These are phyloP conservation scores for Ceratocystis harringtonii DNA, from an alignment of 2,329 filamentous ascomycete genomes.

Conservation along the genomic window DNA sequence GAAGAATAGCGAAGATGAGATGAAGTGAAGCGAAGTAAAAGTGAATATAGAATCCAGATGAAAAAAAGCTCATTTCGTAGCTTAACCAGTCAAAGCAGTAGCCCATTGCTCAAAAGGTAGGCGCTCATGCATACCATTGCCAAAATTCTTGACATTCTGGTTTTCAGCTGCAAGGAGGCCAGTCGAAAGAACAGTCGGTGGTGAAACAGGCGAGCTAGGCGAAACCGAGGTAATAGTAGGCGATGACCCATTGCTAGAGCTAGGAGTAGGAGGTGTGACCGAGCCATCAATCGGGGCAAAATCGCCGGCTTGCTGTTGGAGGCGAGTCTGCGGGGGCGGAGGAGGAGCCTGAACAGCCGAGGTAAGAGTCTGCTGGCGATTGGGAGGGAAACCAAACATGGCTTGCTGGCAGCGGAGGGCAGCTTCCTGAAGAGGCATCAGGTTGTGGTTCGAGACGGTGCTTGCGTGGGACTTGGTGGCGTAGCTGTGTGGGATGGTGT, in stretches of 20 bases:
- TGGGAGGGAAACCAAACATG: slow-evolving; percentile 17
- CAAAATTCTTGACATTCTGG: slow-evolving; percentile 10
- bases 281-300: slow-evolving; percentile 16
- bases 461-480: slow-evolving; percentile 22
- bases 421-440: slow-evolving; percentile 26
- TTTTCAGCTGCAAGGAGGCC: slow-evolving; percentile 2
- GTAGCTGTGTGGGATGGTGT: not conserved
- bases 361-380: slow-evolving; percentile 15
- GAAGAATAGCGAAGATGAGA: not conserved
- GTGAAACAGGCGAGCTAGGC: slow-evolving; percentile 32
- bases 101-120: slow-evolving; percentile 11
- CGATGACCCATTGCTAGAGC: slow-evolving; percentile 22
- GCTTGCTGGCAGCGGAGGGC: slow-evolving; percentile 19
- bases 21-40: not conserved
- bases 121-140: slow-evolving; percentile 14
- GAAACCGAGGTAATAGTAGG: slow-evolving; percentile 30
- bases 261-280: slow-evolving; percentile 22
- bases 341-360: not conserved
- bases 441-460: slow-evolving; percentile 31
- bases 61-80: not conserved
- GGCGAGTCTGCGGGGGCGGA: not conserved
- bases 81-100: slow-evolving; percentile 12
- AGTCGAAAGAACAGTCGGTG: slow-evolving; percentile 18
- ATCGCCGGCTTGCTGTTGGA: not conserved
- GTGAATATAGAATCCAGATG: not conserved